Percentiles rank a stretch among this genome's conserved stretches.
Conservation (phyloP, 768 basidiomycete species). For the Boletus vermiculosoides region DNA sequence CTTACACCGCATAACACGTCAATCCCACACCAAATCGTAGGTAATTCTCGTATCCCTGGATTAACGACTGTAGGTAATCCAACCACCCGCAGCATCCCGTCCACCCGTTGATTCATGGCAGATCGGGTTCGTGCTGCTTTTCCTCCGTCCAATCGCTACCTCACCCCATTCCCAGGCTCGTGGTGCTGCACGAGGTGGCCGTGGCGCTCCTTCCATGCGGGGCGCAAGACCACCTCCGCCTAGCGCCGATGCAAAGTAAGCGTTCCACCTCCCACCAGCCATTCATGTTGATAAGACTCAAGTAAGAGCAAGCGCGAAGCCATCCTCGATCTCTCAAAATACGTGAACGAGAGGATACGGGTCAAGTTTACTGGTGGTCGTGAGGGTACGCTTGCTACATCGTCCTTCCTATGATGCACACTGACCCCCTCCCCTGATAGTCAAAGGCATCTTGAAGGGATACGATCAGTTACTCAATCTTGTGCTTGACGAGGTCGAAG, state of each 20-base stretch:
- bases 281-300: slow-evolving; percentile 32
- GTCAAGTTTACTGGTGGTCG: slow-evolving; percentile 99
- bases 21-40: slow-evolving; percentile 11
- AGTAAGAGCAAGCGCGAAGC: slow-evolving; percentile 72
- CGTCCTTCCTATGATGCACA: background rate
- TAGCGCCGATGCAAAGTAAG: slow-evolving; percentile 30
- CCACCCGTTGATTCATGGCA: slow-evolving; percentile 21
- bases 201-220: slow-evolving; percentile 37
- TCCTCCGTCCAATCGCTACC: background rate
- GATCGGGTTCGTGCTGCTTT: slow-evolving; percentile 29
- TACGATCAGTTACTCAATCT: slow-evolving; percentile 96
- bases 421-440: slow-evolving; percentile 40
- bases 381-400: slow-evolving; percentile 58
- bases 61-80: slow-evolving; percentile 16
- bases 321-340: slow-evolving; percentile 93
- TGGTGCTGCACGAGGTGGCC: slow-evolving; percentile 49
- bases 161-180: slow-evolving; percentile 51
- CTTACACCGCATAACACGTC: slow-evolving; percentile 19
- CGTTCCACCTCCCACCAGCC: background rate
- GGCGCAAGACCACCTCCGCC: slow-evolving; percentile 18
- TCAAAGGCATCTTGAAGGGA: slow-evolving; percentile 90
- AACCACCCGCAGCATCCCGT: slow-evolving; percentile 5
- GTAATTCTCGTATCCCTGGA: slow-evolving; percentile 9
- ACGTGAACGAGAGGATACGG: slow-evolving; percentile 86
- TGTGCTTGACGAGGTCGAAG: slow-evolving; percentile 93